These are phyloP conservation scores for Polytrichum formosum DNA, from an alignment of 225 moss, liverwort and hornwort genomes.

Conservation along the genomic window DNA sequence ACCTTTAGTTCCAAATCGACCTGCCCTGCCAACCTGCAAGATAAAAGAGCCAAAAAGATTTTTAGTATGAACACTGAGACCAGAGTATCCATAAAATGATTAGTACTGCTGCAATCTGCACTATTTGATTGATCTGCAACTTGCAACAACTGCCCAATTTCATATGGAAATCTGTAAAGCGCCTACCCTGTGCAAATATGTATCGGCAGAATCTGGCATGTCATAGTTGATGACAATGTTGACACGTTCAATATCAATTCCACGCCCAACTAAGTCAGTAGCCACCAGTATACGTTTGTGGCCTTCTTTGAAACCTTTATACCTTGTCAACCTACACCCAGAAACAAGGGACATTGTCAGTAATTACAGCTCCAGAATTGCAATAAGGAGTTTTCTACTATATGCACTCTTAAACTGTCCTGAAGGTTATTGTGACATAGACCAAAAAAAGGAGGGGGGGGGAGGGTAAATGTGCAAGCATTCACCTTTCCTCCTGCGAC, in stretches of 20 bases:
- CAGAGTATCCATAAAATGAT: too few species aligned
- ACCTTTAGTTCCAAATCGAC: conserved; percentile 57
- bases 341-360: neutral
- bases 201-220: conserved; percentile 97
- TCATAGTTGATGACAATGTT: conserved; percentile 97
- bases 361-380: too few species aligned
- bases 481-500: conserved; percentile 91
- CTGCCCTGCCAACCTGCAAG: conserved; percentile 55
- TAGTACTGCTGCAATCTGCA: too few species aligned
- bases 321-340: conserved; percentile 66
- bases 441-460: neutral
- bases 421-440: too few species aligned
- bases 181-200: conserved; percentile 80
- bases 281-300: conserved; percentile 95
- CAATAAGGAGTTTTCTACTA: too few species aligned
- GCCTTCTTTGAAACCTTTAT: conserved; percentile 98
- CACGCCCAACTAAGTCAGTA: conserved; percentile 88
- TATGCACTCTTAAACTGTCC: too few species aligned
- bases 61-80: too few species aligned
- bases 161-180: neutral
- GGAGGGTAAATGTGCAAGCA: neutral
- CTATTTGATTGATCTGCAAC: too few species aligned
- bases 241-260: conserved; percentile 95
- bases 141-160: too few species aligned
- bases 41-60: too few species aligned